A percentile compares a stretch with the other conserved stretches of the same genome.
These are phyloP conservation scores for Aspergillus ochraceus DNA, from an alignment of 2,329 filamentous ascomycete species.

Conservation along the genomic window DNA sequence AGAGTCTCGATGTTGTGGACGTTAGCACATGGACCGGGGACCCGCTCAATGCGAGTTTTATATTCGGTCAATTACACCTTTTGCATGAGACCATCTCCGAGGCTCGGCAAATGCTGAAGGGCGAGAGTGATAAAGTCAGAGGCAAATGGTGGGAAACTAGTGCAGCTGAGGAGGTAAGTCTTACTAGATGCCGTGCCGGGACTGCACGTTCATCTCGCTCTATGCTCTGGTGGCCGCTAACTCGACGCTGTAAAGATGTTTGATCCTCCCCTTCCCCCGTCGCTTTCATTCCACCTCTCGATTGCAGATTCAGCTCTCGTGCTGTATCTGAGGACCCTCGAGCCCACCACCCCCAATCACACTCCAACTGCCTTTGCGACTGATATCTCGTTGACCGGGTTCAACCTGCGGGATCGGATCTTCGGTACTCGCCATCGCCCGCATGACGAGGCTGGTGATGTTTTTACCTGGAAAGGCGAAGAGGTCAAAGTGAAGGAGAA, in stretches of 20 bases:
- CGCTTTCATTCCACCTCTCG: conserved; percentile 70
- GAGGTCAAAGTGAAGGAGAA: conserved; percentile 89
- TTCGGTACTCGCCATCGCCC: conserved; percentile 56
- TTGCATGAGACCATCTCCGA: conserved; percentile 62
- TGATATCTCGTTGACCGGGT: conserved; percentile 61
- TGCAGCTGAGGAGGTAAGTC: conserved; percentile 58
- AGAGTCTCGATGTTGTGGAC: conserved; percentile 79
- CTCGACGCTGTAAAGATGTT: conserved; percentile 48
- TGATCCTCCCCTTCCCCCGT: conserved; percentile 61
- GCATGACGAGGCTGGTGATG: conserved; percentile 76
- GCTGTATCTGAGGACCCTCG: conserved; percentile 68
- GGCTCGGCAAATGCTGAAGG: conserved; percentile 60
- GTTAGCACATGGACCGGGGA: conserved; percentile 73
- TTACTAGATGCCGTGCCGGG: neutral
- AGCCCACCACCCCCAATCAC: conserved; percentile 60
- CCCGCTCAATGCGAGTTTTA: conserved; percentile 57
- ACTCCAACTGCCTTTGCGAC: conserved; percentile 66
- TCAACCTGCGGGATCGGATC: conserved; percentile 59
- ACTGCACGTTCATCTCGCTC: neutral
- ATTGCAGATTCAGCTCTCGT: conserved; percentile 71
- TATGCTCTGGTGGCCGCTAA: neutral
- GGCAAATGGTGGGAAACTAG: conserved; percentile 58
- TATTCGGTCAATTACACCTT: conserved; percentile 59
- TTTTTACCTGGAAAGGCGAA: conserved; percentile 68
- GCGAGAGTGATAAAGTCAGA: conserved; percentile 50